Evolutionary conservation across 106 monocot species (phyloP).

Genomic region (Acanthochlamys bracteata): DNA sequence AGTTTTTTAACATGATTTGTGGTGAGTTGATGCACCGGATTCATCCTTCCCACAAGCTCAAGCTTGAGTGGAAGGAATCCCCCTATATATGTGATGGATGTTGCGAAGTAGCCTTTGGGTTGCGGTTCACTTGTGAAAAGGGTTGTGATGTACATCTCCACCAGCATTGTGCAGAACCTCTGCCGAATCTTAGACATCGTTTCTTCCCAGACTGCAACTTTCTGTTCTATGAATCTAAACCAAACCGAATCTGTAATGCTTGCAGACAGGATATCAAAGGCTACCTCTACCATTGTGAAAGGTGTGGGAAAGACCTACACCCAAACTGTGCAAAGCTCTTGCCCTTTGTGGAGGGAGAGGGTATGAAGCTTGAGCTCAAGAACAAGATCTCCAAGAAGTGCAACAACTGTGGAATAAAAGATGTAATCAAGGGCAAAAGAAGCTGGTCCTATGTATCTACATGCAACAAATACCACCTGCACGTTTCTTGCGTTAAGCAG

Average conservation of each 20-base stretch:
- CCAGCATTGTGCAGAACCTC: conserved; percentile 2
- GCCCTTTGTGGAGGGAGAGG: not conserved
- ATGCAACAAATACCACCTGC: conserved; percentile 1
- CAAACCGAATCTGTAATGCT: not conserved
- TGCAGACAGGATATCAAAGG: conserved; percentile 10
- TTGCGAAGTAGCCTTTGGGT: conserved; percentile 1
- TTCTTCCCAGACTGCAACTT: conserved; percentile 12
- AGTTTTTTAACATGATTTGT: conserved; percentile 9
- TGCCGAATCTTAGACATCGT: conserved; percentile 8
- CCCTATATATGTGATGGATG: conserved; percentile 19
- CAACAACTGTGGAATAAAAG: conserved; percentile 2
- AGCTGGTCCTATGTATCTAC: conserved; percentile 7
- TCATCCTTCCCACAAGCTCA: conserved; percentile 16
- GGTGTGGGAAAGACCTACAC: not conserved
- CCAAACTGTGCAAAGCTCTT: not conserved
- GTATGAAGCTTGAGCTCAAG: conserved; percentile 1
- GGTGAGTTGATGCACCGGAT: not conserved
- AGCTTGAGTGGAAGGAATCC: not conserved
- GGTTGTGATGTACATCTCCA: conserved; percentile 13
- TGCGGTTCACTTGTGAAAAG: conserved; percentile 3
- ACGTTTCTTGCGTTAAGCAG: conserved; percentile 2
- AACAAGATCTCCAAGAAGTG: conserved; percentile 6
- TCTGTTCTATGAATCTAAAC: not conserved
- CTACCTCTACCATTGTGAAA: conserved; percentile 5
- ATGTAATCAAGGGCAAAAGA: not conserved